These are phyloP conservation scores for Psidium guajava DNA, from an alignment of 345 rosid species.

Conservation along the genomic window DNA sequence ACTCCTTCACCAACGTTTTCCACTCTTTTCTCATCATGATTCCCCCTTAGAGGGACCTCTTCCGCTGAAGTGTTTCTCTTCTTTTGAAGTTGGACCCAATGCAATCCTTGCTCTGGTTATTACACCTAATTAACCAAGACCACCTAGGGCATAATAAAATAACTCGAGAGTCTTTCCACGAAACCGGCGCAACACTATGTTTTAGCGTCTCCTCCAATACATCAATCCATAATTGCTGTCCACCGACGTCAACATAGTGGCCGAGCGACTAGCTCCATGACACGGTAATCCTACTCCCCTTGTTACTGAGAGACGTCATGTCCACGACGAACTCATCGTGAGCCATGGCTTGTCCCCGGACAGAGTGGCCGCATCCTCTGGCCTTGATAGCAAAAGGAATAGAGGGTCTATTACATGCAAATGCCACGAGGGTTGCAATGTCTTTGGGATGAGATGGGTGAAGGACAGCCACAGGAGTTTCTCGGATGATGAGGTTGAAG, in stretches of 20 bases:
- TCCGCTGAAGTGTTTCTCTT: too few relatives aligned
- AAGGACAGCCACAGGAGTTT: conserved; percentile 21
- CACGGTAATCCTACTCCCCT: neutral
- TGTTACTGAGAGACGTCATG: conserved; percentile 16
- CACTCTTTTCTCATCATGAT: too few relatives aligned
- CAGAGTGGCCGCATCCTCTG: conserved; percentile 32
- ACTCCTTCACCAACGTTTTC: too few relatives aligned
- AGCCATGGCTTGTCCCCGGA: conserved; percentile 37
- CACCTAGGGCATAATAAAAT: conserved; percentile 25
- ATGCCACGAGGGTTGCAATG: conserved; percentile 8
- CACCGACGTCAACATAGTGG: conserved; percentile 27
- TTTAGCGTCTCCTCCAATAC: conserved; percentile 14
- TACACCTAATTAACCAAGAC: conserved; percentile 35
- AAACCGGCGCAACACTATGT: conserved; percentile 28
- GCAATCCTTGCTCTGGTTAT: conserved; percentile 31
- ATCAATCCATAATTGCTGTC: conserved; percentile 31
- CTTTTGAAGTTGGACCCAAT: conserved; percentile 17
- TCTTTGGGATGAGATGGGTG: conserved; percentile 18
- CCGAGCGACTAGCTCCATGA: neutral
- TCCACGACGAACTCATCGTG: conserved; percentile 27
- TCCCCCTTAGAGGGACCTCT: too few relatives aligned
- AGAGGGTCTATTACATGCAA: conserved; percentile 1
- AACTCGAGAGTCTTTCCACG: conserved; percentile 12
- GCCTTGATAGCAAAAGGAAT: conserved; percentile 15
- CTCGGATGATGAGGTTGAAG: conserved; percentile 17